A percentile compares a stretch with the other conserved stretches of the same genome.
Evolutionary conservation across 1,284 basidiomycete species (phyloP).

Genomic region (Peniophora sp.): DNA sequence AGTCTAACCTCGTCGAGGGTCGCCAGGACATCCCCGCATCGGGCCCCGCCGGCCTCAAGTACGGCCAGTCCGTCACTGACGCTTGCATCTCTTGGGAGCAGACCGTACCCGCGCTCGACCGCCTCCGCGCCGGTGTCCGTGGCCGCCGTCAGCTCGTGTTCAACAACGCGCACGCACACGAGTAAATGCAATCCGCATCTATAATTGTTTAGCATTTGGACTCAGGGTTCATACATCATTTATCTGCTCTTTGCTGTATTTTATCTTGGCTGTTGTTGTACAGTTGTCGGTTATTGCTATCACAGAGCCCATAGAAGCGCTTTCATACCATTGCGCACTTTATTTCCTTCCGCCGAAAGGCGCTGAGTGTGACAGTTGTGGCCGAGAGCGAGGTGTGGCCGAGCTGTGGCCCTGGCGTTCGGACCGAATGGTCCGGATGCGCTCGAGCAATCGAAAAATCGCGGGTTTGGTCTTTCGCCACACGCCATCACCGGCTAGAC

Average conservation of each 20-base stretch:
- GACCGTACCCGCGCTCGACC: constrained; percentile 74
- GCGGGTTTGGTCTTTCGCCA: background rate
- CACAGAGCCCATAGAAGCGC: background rate
- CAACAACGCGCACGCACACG: constrained; percentile 14
- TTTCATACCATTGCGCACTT: too few species aligned
- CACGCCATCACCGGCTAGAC: background rate
- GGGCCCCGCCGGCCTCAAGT: constrained; percentile 73
- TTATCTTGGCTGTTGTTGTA: background rate
- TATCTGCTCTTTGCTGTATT: background rate
- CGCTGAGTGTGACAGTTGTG: too few species aligned
- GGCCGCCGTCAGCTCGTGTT: constrained; percentile 52
- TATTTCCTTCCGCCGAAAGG: too few species aligned
- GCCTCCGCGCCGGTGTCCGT: constrained; percentile 74
- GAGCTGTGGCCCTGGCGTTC: background rate
- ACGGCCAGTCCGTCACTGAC: constrained; percentile 87
- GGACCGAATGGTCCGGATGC: background rate
- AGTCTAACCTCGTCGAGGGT: constrained; percentile 88
- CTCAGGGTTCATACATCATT: background rate
- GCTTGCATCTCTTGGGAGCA: constrained; percentile 89
- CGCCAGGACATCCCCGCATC: constrained; percentile 80
- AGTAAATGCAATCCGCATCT: background rate
- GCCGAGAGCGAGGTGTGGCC: too few species aligned
- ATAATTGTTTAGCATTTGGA: background rate
- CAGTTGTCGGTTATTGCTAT: background rate
- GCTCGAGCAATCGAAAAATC: background rate